Conservation (phyloP, 2,329 filamentous ascomycete species). For the Ophiostoma triangulosporum region DNA sequence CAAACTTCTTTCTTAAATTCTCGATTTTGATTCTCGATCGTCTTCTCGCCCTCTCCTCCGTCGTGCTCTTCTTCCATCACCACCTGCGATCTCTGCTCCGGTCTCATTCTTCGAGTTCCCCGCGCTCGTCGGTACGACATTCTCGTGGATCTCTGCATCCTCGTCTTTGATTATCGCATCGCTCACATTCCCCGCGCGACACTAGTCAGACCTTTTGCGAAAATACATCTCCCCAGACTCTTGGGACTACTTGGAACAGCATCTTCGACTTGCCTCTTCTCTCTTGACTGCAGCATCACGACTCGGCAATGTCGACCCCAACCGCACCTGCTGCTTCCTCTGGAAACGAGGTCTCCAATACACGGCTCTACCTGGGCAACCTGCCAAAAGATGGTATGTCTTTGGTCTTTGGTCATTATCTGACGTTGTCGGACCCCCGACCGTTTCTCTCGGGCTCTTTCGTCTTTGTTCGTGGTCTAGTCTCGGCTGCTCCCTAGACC, state of each 20-base stretch:
- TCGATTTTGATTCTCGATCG: neutral
- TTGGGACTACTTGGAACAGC: neutral
- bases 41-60: neutral
- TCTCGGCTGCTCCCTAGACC: neutral
- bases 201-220: neutral
- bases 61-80: neutral
- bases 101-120: neutral
- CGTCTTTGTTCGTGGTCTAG: slow-evolving; percentile 28
- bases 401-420: neutral
- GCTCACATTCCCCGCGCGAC: neutral
- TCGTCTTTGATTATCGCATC: neutral
- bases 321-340: slow-evolving; percentile 1
- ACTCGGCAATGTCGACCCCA: slow-evolving; percentile 8
- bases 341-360: slow-evolving; percentile 71
- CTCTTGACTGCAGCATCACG: neutral
- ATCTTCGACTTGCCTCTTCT: neutral
- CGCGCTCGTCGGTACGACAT: neutral
- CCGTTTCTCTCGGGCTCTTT: neutral
- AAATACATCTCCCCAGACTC: neutral
- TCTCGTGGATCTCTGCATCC: neutral
- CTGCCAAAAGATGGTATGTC: slow-evolving; percentile 78
- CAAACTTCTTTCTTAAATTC: no score
- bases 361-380: slow-evolving; percentile 79
- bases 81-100: neutral
- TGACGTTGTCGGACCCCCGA: neutral